phyloP scores from a whole-genome alignment of 2,329 filamentous ascomycete genomes.

The Aspergillus neotritici region DNA sequence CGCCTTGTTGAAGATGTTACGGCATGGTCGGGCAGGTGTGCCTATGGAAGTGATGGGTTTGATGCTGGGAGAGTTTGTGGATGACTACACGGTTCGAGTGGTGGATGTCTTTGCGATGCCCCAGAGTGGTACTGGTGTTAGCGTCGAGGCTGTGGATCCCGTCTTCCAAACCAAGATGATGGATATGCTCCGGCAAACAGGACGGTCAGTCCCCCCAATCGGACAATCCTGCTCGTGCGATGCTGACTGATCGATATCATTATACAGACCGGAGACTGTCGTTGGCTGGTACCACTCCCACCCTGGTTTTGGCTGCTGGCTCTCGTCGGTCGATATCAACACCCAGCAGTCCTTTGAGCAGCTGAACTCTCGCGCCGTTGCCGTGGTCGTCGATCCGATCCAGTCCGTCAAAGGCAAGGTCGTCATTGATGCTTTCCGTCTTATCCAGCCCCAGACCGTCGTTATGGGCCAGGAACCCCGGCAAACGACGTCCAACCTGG shows the following conservation, averaged over 20 bases:
- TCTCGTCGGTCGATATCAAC: conserved; percentile 98
- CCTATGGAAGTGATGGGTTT: conserved; percentile 99
- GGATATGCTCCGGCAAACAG: conserved; percentile 98
- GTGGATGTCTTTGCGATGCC: conserved; percentile 99
- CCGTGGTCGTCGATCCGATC: conserved; percentile 96
- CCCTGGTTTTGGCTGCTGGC: conserved; percentile 98
- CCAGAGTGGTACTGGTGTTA: conserved; percentile 95
- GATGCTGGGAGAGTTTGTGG: conserved; percentile 98
- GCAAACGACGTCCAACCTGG: conserved; percentile 95
- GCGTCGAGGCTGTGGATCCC: conserved; percentile 94
- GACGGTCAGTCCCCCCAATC: conserved; percentile 57
- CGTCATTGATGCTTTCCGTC: conserved; percentile 96
- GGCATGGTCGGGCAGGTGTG: conserved; percentile 93
- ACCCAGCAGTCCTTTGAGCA: conserved; percentile 99
- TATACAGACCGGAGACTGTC: conserved; percentile 78
- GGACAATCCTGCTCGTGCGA: no score
- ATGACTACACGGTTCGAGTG: conserved; percentile 96
- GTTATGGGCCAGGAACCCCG: conserved; percentile 98
- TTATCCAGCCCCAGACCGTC: conserved; percentile 95
- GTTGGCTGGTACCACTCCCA: conserved; percentile 99
- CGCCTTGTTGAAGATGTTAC: conserved; percentile 95
- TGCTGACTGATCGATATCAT: conserved; percentile 7
- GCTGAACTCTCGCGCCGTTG: conserved; percentile 90
- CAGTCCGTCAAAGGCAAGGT: conserved; percentile 99
- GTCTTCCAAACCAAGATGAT: conserved; percentile 99